Conservation (phyloP, 2,329 filamentous ascomycete species). For the Pyrenophora seminiperda region DNA sequence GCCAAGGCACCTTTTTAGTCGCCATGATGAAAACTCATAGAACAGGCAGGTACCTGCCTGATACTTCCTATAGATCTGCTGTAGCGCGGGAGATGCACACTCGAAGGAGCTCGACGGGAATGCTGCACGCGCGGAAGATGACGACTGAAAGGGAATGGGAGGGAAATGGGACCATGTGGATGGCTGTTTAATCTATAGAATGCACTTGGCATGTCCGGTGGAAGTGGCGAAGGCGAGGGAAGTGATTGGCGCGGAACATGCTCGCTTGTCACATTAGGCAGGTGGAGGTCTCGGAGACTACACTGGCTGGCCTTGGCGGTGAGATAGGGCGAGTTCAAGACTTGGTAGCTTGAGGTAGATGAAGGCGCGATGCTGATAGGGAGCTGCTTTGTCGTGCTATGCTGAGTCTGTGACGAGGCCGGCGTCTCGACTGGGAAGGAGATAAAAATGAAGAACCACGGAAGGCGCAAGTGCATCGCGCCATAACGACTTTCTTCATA, state of each 20-base stretch:
- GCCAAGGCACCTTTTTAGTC: slow-evolving; percentile 8
- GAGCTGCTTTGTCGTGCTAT: slow-evolving; percentile 16
- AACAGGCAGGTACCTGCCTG: slow-evolving; percentile 33
- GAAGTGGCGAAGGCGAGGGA: slow-evolving; percentile 5
- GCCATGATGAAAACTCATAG: slow-evolving; percentile 17
- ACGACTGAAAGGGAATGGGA: slow-evolving; percentile 13
- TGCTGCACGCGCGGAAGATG: slow-evolving; percentile 29
- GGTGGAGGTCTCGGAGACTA: slow-evolving; percentile 9
- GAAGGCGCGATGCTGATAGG: slow-evolving; percentile 20
- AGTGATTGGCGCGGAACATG: slow-evolving; percentile 26
- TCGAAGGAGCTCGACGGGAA: slow-evolving; percentile 12
- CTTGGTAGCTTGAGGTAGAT: slow-evolving; percentile 6
- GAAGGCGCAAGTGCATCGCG: not conserved
- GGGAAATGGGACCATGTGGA: slow-evolving; percentile 16
- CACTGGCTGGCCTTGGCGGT: slow-evolving; percentile 11
- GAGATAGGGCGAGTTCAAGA: slow-evolving; percentile 20
- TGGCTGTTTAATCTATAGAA: slow-evolving; percentile 36
- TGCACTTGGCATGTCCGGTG: slow-evolving; percentile 27
- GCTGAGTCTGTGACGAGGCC: slow-evolving; percentile 18
- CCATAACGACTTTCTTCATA: not conserved
- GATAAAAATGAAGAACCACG: not conserved
- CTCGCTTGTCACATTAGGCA: slow-evolving; percentile 9
- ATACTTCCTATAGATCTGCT: slow-evolving; percentile 14
- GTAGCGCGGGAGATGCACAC: slow-evolving; percentile 31
- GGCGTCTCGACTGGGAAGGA: slow-evolving; percentile 30